Evolutionary conservation across 2,329 filamentous ascomycete species (phyloP), one percentile per base, ranked within the genome.

Genomic region (Pseudocercospora cruenta): DNA sequence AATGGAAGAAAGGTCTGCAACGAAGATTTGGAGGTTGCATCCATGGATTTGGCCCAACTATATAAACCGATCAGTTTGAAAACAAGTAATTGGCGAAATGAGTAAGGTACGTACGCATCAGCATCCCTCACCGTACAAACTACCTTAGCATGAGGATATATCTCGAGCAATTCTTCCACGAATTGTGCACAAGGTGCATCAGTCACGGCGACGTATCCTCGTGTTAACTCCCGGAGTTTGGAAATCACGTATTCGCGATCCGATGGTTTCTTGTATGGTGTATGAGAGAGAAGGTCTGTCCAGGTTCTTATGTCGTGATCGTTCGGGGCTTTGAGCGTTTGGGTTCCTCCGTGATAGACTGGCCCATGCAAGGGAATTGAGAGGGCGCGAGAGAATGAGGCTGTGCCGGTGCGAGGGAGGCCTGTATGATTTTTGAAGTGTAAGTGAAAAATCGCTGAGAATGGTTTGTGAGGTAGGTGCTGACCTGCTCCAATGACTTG

Each of bases 131-230:
- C 67, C 45, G 45, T 22, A 24, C 78, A 67, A 19, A 79, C 76
- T 54, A 79, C 72, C 58, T 78, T 78, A 4, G 77, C 79, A 0
- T 75, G 68, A 0, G 79, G 79, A 59, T 80, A 80, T 0, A 76
- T 71, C 7, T 69, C 54, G 14, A 76, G 66, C 4, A 81, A 67
- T 55, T 81, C 79, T 33, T 71, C 70, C 1, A 71, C 74, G 60
- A 81, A 80, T 8, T 72, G 65, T 1, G 65, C 67, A 4, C 71
- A 72, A 0, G 78, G 77, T 22, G 76, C 64, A 51, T 80, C 79
- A 14, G 74, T 72, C 1, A 77, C 71, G 1, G 72, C 77, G 14
- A 72, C 72, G 45, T 69, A 74, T 26, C 73, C 63, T 26, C 74
- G 72, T 0, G 77, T 67, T 3, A 77, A 58, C 19, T 70, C 61